Conservation (phyloP, 441 rosid species). For the Daphne laureola region DNA sequence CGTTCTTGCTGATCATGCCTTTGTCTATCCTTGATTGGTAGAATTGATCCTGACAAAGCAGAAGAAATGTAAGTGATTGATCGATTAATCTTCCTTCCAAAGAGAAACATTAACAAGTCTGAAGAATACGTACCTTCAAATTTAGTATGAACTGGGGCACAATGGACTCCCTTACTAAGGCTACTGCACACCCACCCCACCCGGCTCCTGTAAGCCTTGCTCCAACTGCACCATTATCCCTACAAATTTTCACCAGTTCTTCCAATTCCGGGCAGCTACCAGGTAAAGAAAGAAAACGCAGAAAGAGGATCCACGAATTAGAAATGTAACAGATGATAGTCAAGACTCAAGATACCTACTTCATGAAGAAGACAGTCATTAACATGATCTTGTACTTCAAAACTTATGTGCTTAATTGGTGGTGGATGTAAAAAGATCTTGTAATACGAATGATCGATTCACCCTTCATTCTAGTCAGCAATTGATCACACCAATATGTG, state of each 20-base stretch:
- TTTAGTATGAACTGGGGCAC: slow-evolving; percentile 80
- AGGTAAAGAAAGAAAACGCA: background rate
- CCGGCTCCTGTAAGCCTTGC: slow-evolving; percentile 99
- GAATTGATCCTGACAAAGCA: slow-evolving; percentile 56
- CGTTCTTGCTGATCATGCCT: slow-evolving; percentile 58
- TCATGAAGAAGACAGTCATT: too few relatives aligned
- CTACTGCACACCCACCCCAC: slow-evolving; percentile 98
- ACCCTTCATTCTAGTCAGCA: background rate
- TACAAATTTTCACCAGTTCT: slow-evolving; percentile 67
- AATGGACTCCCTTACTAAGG: slow-evolving; percentile 67
- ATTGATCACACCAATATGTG: background rate
- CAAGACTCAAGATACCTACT: too few relatives aligned
- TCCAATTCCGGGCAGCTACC: slow-evolving; percentile 89
- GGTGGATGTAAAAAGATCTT: too few relatives aligned
- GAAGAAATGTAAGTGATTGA: background rate
- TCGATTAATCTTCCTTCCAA: background rate
- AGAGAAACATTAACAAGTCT: background rate
- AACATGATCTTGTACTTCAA: too few relatives aligned
- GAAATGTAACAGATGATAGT: too few relatives aligned
- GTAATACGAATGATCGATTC: too few relatives aligned
- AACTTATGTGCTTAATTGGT: too few relatives aligned
- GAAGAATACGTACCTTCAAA: slow-evolving; percentile 48
- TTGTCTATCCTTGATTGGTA: slow-evolving; percentile 69
- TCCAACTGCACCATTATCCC: slow-evolving; percentile 73
- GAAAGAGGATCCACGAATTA: background rate